Conservation (phyloP, 2,329 filamentous ascomycete species). For the Orbilia ellipsospora region DNA sequence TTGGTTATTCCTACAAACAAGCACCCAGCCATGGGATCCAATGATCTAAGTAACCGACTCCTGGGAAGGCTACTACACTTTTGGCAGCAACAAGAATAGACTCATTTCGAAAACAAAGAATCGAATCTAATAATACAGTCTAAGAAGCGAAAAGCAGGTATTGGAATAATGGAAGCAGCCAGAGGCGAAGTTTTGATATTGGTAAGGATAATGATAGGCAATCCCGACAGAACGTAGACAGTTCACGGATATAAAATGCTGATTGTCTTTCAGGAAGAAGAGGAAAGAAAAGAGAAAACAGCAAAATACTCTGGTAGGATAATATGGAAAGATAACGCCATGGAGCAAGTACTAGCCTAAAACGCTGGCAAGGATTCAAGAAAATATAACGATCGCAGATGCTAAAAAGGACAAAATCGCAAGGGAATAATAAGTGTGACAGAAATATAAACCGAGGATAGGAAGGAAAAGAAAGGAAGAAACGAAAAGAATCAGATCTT, state of each 20-base stretch:
- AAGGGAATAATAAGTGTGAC: background rate
- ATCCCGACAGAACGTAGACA: conserved; percentile 38
- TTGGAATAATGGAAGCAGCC: conserved; percentile 14
- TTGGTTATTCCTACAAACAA: too few relatives aligned
- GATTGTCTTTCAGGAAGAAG: background rate
- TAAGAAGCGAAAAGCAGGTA: conserved; percentile 29
- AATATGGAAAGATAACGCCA: conserved; percentile 4
- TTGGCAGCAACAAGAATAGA: conserved; percentile 16
- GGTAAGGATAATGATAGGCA: background rate
- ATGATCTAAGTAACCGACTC: conserved; percentile 11
- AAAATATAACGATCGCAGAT: conserved; percentile 15
- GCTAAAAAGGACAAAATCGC: background rate
- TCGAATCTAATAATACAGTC: conserved; percentile 54
- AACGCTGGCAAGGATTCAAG: background rate
- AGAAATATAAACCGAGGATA: background rate
- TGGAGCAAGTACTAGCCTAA: conserved; percentile 1
- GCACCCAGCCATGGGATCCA: background rate
- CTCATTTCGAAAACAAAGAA: conserved; percentile 26
- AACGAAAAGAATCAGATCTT: conserved; percentile 6
- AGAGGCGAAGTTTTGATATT: background rate
- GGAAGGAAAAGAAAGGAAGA: background rate
- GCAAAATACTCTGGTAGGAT: conserved; percentile 8
- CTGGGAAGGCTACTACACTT: conserved; percentile 14
- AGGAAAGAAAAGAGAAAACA: background rate
- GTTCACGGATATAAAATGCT: background rate